Conservation (phyloP, 139 green algal genomes). For the Coelastrella sp. region DNA sequence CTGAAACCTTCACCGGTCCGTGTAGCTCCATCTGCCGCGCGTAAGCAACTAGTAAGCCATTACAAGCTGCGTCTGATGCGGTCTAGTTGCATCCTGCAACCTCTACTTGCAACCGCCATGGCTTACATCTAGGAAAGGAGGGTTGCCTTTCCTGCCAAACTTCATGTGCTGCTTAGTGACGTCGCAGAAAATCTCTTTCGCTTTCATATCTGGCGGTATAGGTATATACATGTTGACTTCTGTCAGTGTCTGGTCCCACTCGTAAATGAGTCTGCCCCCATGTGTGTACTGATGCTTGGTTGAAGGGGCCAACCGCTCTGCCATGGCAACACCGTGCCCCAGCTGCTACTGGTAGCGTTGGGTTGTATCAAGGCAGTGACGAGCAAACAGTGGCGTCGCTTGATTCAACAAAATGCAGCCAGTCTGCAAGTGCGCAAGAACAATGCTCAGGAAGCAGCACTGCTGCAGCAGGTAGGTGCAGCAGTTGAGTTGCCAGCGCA, state of each 20-base stretch:
- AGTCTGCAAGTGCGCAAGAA: too few species aligned
- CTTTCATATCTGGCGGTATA: slow-evolving; percentile 76
- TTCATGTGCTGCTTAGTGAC: slow-evolving; percentile 72
- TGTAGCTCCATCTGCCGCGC: slow-evolving; percentile 80
- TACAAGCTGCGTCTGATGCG: not conserved
- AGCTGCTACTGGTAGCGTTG: not conserved
- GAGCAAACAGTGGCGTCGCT: too few species aligned
- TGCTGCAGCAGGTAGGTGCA: too few species aligned
- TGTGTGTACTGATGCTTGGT: slow-evolving; percentile 68
- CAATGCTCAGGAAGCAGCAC: too few species aligned
- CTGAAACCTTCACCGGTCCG: slow-evolving; percentile 73
- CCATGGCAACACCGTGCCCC: slow-evolving; percentile 45
- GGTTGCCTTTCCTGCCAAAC: slow-evolving; percentile 83
- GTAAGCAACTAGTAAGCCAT: too few species aligned
- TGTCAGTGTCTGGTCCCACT: slow-evolving; percentile 92
- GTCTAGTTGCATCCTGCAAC: not conserved
- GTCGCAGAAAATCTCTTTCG: slow-evolving; percentile 78
- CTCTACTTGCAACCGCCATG: not conserved
- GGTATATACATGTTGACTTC: slow-evolving; percentile 76
- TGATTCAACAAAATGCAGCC: too few species aligned
- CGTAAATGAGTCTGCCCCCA: slow-evolving; percentile 79
- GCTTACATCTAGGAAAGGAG: slow-evolving; percentile 88
- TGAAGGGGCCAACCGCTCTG: slow-evolving; percentile 68
- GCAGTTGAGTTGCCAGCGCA: too few species aligned
- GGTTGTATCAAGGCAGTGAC: not conserved